Percentiles rank a stretch among this genome's conserved stretches.
Evolutionary conservation across 129 eudicot genomes (phyloP).

Genomic region (Scalesia atractyloides): DNA sequence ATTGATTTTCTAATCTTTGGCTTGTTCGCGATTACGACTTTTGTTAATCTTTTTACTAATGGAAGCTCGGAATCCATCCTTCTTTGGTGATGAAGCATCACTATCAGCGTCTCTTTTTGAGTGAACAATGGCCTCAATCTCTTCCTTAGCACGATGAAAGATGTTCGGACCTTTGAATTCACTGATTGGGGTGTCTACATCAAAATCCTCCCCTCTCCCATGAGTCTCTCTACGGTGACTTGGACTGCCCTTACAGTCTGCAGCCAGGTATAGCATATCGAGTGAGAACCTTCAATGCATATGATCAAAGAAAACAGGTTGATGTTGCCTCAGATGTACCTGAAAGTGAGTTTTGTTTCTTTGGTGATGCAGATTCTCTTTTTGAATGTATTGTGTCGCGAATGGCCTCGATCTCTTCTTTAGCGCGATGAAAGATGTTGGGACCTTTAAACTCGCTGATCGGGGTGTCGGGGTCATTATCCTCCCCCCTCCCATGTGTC

Average conservation of each 20-base stretch:
- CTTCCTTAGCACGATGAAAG: slow-evolving; percentile 82
- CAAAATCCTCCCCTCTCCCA: slow-evolving; percentile 65
- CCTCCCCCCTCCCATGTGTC: slow-evolving; percentile 73
- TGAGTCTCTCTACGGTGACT: slow-evolving; percentile 65
- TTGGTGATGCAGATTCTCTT: slow-evolving; percentile 50
- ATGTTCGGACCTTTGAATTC: slow-evolving; percentile 77
- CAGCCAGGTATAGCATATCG: slow-evolving; percentile 21
- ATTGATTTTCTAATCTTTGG: slow-evolving; percentile 1
- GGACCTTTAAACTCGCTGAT: slow-evolving; percentile 73
- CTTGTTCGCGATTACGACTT: slow-evolving; percentile 21
- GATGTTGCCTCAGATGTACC: slow-evolving; percentile 24
- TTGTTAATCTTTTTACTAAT: slow-evolving; percentile 40
- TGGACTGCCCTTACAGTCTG: slow-evolving; percentile 34
- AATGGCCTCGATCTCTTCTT: slow-evolving; percentile 82
- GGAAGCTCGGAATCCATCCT: slow-evolving; percentile 45
- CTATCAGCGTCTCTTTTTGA: slow-evolving; percentile 54
- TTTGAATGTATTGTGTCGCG: slow-evolving; percentile 59
- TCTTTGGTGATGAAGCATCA: slow-evolving; percentile 41
- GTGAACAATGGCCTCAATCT: slow-evolving; percentile 70
- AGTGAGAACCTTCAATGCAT: slow-evolving; percentile 7
- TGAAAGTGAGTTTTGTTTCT: slow-evolving; percentile 39
- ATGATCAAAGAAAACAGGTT: neutral
- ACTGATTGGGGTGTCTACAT: slow-evolving; percentile 56
- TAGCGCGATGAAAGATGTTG: slow-evolving; percentile 67
- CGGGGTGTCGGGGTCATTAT: slow-evolving; percentile 61